These are phyloP conservation scores for Phytophthora ramorum DNA, from an alignment of 352 stramenopile genomes.

Conservation along the genomic window DNA sequence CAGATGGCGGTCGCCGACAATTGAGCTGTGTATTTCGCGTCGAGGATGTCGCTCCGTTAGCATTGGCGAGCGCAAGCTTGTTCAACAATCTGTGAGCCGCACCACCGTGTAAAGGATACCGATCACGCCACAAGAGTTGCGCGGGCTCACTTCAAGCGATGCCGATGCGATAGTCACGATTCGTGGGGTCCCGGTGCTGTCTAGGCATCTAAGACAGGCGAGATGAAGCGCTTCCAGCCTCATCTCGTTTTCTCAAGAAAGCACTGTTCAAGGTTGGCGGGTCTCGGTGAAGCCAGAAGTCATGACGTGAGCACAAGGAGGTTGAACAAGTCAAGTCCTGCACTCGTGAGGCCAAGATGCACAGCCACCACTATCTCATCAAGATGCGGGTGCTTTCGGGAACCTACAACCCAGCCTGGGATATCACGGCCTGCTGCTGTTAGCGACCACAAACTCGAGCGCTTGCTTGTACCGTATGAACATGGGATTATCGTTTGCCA, in stretches of 20 bases:
- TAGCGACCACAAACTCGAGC: not conserved
- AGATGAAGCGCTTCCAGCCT: not conserved
- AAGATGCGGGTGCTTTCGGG: too few species aligned
- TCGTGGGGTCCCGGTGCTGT: not conserved
- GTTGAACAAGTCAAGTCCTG: not conserved
- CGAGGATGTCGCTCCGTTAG: not conserved
- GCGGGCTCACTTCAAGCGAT: too few species aligned
- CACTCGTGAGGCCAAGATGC: too few species aligned
- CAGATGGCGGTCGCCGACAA: constrained; percentile 10
- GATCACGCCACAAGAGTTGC: not conserved
- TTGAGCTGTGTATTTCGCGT: not conserved
- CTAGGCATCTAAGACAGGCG: not conserved
- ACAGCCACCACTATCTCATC: too few species aligned
- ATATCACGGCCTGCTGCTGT: not conserved
- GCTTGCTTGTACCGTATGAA: constrained; percentile 7
- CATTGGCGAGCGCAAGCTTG: not conserved
- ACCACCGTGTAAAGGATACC: too few species aligned
- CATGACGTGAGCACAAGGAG: not conserved
- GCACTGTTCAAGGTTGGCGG: too few species aligned
- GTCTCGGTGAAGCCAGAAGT: not conserved
- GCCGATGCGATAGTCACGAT: not conserved
- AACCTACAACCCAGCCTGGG: not conserved
- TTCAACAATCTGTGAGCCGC: not conserved
- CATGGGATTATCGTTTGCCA: constrained; percentile 4
- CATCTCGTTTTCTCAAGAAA: not conserved